Base-by-base conservation (phyloP, 257 asterid species). In the Solanum medicagineum region DNA sequence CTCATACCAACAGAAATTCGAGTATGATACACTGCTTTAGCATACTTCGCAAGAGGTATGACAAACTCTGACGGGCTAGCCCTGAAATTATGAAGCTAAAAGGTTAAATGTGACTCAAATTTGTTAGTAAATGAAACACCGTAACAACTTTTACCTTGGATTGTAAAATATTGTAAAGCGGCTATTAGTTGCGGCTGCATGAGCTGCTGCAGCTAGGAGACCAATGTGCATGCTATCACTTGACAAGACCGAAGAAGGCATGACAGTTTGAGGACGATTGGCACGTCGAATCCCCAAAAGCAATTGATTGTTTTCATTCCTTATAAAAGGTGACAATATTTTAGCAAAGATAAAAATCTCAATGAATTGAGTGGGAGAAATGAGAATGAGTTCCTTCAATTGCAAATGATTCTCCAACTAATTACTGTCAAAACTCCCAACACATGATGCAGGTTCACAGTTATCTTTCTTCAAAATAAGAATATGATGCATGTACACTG, bases 221-320 rank as follows among this genome's bases (percentile, higher is more conserved):
- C 99, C 99, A 60, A 95, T 95, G 90, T 95, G 99, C 97, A 94
- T 95, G 92, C 99, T 95, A 87, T 95, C 98, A 85, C 98, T 95
- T 55, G 99, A 95, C 85, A 95, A 86, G 87, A 95, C 97, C 2
- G 98, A 95, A 22, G 98, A 95, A 60, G 99, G 99, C 98, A 95
- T 93, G 70, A 93, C 92, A 49, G 96, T 91, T 89, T 94, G 99
- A 79, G 98, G 92, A 85, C 99, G 94, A 92, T 82, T 93, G 55
- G 99, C 97, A 81, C 91, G 97, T 26, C 99, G 93, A 86, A 95
- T 95, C 85, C 99, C 99, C 93, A 95, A 88, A 83, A 95, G 85
- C 86, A 95, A 84, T 91, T 94, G 98, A 88, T 93, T 94, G 81
- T 93, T 94, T 84, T 94, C 97, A 80, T 95, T 95, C 99, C 99